Conservation (phyloP, 2,329 filamentous ascomycete species). For the Huntiella omanensis region DNA sequence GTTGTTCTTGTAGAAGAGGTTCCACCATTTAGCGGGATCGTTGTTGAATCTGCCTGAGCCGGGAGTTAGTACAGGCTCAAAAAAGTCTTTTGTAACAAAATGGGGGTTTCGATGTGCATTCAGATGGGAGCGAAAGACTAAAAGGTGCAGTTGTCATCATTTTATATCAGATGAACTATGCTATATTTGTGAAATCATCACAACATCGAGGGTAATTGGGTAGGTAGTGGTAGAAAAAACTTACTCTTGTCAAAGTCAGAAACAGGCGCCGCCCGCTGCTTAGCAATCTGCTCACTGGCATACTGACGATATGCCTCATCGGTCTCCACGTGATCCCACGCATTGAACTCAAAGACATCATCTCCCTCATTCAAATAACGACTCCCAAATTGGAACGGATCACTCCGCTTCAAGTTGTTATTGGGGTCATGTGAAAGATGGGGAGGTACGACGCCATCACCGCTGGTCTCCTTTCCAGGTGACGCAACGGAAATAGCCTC, state of each 20-base stretch:
- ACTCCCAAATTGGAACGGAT: constrained; percentile 91
- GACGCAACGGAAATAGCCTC: background rate
- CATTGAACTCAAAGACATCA: constrained; percentile 92
- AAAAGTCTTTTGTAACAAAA: constrained; percentile 7
- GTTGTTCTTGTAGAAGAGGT: constrained; percentile 96
- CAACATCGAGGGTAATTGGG: constrained; percentile 19
- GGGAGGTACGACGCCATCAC: constrained; percentile 23
- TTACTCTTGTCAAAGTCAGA: constrained; percentile 80
- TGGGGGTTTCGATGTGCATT: constrained; percentile 19
- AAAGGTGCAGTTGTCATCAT: constrained; percentile 42
- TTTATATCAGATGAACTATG: constrained; percentile 53
- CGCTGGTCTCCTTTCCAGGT: constrained; percentile 4
- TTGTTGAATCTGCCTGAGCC: constrained; percentile 59
- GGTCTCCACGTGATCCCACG: constrained; percentile 95
- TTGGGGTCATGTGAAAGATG: constrained; percentile 53
- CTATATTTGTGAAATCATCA: constrained; percentile 39
- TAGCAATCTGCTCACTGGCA: constrained; percentile 63
- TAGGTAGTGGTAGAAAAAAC: constrained; percentile 13
- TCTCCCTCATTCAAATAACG: constrained; percentile 68
- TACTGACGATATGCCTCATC: constrained; percentile 78
- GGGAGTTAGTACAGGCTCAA: constrained; percentile 11
- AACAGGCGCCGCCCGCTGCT: constrained; percentile 71
- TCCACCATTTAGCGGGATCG: constrained; percentile 93
- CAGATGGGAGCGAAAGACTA: constrained; percentile 63
- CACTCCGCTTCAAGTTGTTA: constrained; percentile 65